Evolutionary conservation across 1,139 yeast species (phyloP).

Genomic region (Geotrichum restrictum): DNA sequence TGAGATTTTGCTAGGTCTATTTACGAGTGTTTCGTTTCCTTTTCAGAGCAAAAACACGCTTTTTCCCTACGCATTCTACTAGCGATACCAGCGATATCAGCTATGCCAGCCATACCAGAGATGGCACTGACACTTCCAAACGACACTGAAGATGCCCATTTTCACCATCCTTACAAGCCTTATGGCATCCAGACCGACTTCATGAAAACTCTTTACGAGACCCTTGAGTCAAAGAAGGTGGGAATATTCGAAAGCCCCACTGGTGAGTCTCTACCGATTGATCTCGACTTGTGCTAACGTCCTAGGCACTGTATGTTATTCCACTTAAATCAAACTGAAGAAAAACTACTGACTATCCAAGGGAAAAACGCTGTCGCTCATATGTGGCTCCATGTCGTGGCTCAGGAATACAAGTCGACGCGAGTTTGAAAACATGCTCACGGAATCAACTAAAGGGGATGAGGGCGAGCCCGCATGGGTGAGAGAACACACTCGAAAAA

Average conservation of each 20-base stretch:
- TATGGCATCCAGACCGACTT: constrained; percentile 73
- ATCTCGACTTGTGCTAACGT: not conserved
- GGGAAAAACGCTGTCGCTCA: constrained; percentile 83
- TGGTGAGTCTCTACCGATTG: constrained; percentile 51
- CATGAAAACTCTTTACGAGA: constrained; percentile 68
- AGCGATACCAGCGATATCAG: no score
- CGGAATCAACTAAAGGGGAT: constrained; percentile 38
- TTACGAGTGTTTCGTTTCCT: no score
- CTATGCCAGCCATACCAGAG: no score
- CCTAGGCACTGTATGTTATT: constrained; percentile 25
- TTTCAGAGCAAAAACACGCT: no score
- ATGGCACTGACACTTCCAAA: not conserved
- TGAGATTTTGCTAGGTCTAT: no score
- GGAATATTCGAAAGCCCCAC: constrained; percentile 93
- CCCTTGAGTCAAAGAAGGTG: constrained; percentile 58
- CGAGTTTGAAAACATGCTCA: constrained; percentile 26
- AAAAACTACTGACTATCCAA: constrained; percentile 11
- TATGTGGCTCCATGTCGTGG: constrained; percentile 88
- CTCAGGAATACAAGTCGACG: constrained; percentile 55
- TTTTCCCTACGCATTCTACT: no score
- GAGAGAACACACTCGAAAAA: constrained; percentile 34
- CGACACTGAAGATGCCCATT: constrained; percentile 30
- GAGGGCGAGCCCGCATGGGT: constrained; percentile 46
- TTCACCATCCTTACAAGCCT: constrained; percentile 76
- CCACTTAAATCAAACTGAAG: no score